Evolutionary conservation across 1,284 basidiomycete genomes (phyloP), one percentile per base, ranked within the genome.

Genomic region (Ceratobasidium sp.): DNA sequence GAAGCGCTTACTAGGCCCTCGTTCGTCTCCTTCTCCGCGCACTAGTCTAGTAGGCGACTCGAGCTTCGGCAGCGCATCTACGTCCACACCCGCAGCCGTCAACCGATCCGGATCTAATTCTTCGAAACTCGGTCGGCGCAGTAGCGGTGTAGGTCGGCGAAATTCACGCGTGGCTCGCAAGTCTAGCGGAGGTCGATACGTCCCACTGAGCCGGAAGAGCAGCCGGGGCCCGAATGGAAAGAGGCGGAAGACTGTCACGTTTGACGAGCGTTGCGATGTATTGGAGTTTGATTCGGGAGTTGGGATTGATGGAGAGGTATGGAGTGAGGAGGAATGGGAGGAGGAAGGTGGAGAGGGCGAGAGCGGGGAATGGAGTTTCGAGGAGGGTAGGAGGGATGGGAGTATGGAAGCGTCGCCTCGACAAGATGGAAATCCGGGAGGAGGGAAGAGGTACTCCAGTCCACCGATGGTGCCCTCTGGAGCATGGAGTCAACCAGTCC

Each of bases 251-350:
- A 96, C 91, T 0, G 96, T 98, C 62, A 95, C 91, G 0, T 98
- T 95, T 78, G 89, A 94, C 81, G 90, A 93, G 78, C 87, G 90
- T 8, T 94, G 94, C 77, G 94, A 97, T 78, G 94, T 98, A 33
- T 85, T 97, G 74, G 95, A 97, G 81, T 95, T 94, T 80, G 91
- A 93, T 75, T 83, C 86, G n/a, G 89, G 91, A 56, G 88, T 80
- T 8, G 65, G 45, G 24, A 29, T 63, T 22, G 84, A 85, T 24
- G 82, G 82, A 50, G 82, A 83, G 29, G 81, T 83, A 44, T 82
- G 54, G 54, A 56, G 54, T 45, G 85, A 84, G 33, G 89, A 89
- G 54, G 54, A 56, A 6, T 86, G 87, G 11, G 83, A 79, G 19
- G 81, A 83, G 62, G 81, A 79, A 19, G 81, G 79, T 57, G 79